These are phyloP conservation scores for Fulvia fulva DNA, from an alignment of 2,329 filamentous ascomycete genomes.

Conservation along the genomic window DNA sequence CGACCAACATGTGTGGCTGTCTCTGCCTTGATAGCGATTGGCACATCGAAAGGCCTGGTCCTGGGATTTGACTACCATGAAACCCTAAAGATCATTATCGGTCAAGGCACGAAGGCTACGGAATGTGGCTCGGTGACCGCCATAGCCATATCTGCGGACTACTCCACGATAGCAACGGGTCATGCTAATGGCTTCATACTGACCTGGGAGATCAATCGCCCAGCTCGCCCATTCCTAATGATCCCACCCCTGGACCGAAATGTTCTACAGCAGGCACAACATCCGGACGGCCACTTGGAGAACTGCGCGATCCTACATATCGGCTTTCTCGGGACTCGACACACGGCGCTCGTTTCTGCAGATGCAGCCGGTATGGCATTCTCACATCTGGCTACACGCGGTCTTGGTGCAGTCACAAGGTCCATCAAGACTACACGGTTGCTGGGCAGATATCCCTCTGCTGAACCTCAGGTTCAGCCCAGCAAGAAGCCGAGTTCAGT, in stretches of 20 bases:
- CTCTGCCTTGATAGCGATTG: constrained; percentile 81
- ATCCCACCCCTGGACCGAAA: constrained; percentile 70
- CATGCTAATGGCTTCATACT: constrained; percentile 90
- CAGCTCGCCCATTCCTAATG: constrained; percentile 82
- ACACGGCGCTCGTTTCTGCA: constrained; percentile 91
- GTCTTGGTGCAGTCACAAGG: constrained; percentile 78
- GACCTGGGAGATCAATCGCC: constrained; percentile 85
- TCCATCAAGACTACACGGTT: constrained; percentile 87
- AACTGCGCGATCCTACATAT: constrained; percentile 78
- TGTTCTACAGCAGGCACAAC: constrained; percentile 59
- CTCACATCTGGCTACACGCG: constrained; percentile 89
- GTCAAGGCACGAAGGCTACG: constrained; percentile 86
- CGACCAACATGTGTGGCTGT: constrained; percentile 84
- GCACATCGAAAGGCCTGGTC: constrained; percentile 90
- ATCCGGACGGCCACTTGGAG: constrained; percentile 75
- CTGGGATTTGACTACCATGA: constrained; percentile 97
- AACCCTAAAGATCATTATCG: constrained; percentile 88
- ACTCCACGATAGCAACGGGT: constrained; percentile 84
- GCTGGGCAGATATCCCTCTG: constrained; percentile 81
- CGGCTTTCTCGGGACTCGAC: constrained; percentile 90
- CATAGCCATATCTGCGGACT: constrained; percentile 86
- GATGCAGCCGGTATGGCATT: constrained; percentile 97
- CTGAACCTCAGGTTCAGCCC: constrained; percentile 58
- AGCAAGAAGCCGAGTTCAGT: constrained; percentile 88
- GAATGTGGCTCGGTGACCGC: constrained; percentile 86